Base-by-base conservation (phyloP, 805 yeast species). In the Candida loeiensis region DNA sequence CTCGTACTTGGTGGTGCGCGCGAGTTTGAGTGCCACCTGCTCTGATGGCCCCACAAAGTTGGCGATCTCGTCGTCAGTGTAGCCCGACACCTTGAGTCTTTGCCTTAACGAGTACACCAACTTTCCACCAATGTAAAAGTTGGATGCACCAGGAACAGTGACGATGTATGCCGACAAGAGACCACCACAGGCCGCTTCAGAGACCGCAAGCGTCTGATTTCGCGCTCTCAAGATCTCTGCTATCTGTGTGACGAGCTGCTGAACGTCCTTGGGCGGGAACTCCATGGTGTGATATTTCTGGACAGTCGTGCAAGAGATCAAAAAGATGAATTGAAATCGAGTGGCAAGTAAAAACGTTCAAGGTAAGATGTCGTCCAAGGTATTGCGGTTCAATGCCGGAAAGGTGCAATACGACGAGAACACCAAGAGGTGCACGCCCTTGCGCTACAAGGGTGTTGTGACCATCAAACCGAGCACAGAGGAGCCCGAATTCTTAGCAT, bases 181-280 rank as follows among this genome's bases (percentile, higher is more conserved):
- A 0, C 96, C 96, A 6, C 96, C 96, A 58, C 95, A 87, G 0
- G 95, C 95, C 2, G 90, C 89, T 53, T 87, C 96, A 4, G 90
- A 80, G 1, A 85, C 82, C 0, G 95, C 85, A 16, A 87, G 63
- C 1, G 95, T 84, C 55, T 82, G 80, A 11, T 71, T 60, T 19
- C 79, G 66, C 14, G 58, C 55, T 14, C 75, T 61, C 17, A 87
- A 68, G 4, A 80, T 65, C 25, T 57, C 61, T 0, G 93, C 80
- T 31, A 87, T 85, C 53, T 69, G 63, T 7, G 55, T 54, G 3
- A 85, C 88, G 7, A 80, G 62, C 17, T 44, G 52, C 30, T 64
- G 58, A 4, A 82, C 66, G 13, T 74, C 78, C 6, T 59, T 58
- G 2, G 90, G 86, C 12, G 91, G 91, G 51, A 85, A 85, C 25